Percentiles rank a stretch among this genome's conserved stretches.
These are phyloP conservation scores for Extremus antarcticus DNA, from an alignment of 495 filamentous ascomycete genomes.

Conservation along the genomic window DNA sequence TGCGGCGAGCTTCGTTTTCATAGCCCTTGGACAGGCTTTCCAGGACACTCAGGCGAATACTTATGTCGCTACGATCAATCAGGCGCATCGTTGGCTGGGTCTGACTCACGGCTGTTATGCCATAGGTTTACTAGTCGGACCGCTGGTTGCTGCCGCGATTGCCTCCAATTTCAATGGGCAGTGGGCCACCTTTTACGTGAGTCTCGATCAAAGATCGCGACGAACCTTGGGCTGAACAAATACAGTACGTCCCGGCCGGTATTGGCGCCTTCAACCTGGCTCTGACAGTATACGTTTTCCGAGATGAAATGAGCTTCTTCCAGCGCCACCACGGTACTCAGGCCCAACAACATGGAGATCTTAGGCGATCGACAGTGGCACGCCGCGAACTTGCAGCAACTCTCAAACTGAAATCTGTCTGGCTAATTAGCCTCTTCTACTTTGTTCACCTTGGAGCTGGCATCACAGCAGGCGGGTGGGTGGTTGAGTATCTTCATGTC, in stretches of 20 bases:
- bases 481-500: slow-evolving; percentile 21
- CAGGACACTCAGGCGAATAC: slow-evolving; percentile 46
- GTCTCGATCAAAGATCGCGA: too few species aligned
- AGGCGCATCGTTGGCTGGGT: slow-evolving; percentile 45
- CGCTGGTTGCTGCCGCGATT: slow-evolving; percentile 41
- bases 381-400: slow-evolving; percentile 9
- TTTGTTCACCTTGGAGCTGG: slow-evolving; percentile 20
- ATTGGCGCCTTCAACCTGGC: slow-evolving; percentile 34
- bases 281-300: slow-evolving; percentile 12
- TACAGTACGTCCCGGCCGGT: slow-evolving; percentile 29
- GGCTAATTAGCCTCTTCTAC: slow-evolving; percentile 16
- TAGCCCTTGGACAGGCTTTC: slow-evolving; percentile 40
- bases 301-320: slow-evolving; percentile 5
- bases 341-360: neutral
- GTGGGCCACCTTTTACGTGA: slow-evolving; percentile 37
- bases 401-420: slow-evolving; percentile 12
- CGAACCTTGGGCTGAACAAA: neutral
- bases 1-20: slow-evolving; percentile 38
- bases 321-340: neutral
- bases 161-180: slow-evolving; percentile 19
- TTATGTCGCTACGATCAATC: slow-evolving; percentile 34
- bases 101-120: slow-evolving; percentile 48
- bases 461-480: slow-evolving; percentile 21
- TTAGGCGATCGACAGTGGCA: slow-evolving; percentile 3
- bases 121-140: slow-evolving; percentile 39